Conservation (phyloP, 371 early-diverging fungal genomes). For the Umbelopsis sp. region DNA sequence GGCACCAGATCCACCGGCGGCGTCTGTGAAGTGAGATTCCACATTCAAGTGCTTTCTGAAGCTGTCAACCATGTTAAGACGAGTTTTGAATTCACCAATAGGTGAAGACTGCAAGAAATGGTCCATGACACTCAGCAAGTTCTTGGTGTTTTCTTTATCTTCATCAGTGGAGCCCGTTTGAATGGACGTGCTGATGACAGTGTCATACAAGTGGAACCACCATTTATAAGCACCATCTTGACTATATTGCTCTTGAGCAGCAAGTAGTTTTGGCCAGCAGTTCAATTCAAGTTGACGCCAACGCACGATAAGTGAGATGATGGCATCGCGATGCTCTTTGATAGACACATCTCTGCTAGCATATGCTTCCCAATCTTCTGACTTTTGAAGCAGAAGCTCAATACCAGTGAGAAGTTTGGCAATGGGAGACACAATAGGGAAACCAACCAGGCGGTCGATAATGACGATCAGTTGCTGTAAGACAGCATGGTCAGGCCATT, state of each 20-base stretch:
- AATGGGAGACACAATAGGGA: slow-evolving; percentile 84
- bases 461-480: slow-evolving; percentile 75
- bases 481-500: slow-evolving; percentile 94
- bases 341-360: slow-evolving; percentile 86
- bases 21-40: slow-evolving; percentile 36
- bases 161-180: slow-evolving; percentile 33
- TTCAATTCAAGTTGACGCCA: slow-evolving; percentile 94
- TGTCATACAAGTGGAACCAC: slow-evolving; percentile 90
- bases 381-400: slow-evolving; percentile 84
- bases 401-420: slow-evolving; percentile 90
- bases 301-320: slow-evolving; percentile 75
- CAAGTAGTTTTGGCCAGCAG: slow-evolving; percentile 88
- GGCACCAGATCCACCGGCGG: slow-evolving; percentile 18
- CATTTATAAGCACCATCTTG: slow-evolving; percentile 68
- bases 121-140: slow-evolving; percentile 66
- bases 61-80: slow-evolving; percentile 76
- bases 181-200: slow-evolving; percentile 47
- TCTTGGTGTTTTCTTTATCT: slow-evolving; percentile 34
- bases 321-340: slow-evolving; percentile 69
- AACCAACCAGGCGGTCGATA: slow-evolving; percentile 69
- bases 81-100: slow-evolving; percentile 81
- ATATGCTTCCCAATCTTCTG: slow-evolving; percentile 95
- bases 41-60: slow-evolving; percentile 69
- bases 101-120: slow-evolving; percentile 83
- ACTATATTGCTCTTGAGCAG: slow-evolving; percentile 75